A percentile compares a stretch with the other conserved stretches of the same genome.
These are phyloP conservation scores for Gardenia jasminoides DNA, from an alignment of 257 asterid genomes.

Conservation along the genomic window DNA sequence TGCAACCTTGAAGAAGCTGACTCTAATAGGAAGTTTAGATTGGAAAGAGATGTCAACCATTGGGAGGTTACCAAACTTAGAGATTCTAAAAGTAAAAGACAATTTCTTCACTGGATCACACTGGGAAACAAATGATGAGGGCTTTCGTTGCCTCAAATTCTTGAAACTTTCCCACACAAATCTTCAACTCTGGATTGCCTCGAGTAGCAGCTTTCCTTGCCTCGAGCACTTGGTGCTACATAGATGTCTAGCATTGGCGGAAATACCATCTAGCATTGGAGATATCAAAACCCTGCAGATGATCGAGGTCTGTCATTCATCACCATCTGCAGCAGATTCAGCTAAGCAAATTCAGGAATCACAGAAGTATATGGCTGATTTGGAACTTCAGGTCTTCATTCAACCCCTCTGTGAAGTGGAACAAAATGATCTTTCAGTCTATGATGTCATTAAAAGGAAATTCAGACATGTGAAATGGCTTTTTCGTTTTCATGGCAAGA, in stretches of 20 bases:
- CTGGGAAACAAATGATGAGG: conserved; percentile 7
- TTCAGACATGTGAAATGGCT: no score
- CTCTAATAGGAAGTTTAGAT: not conserved
- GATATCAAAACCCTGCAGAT: not conserved
- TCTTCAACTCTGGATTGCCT: conserved; percentile 6
- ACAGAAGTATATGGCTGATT: not conserved
- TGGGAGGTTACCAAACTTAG: no score
- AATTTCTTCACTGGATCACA: not conserved
- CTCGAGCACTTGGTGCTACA: conserved; percentile 4
- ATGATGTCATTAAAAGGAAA: no score
- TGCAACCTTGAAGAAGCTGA: conserved; percentile 1
- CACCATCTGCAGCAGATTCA: not conserved
- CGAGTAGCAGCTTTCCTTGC: not conserved
- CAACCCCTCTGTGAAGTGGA: no score
- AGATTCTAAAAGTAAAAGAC: conserved; percentile 7
- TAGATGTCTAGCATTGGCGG: not conserved
- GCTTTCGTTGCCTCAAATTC: not conserved
- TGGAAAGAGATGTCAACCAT: conserved; percentile 3
- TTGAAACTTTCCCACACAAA: not conserved
- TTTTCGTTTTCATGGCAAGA: no score
- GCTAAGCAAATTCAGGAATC: conserved; percentile 4
- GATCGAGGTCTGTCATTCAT: not conserved
- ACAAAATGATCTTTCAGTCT: no score
- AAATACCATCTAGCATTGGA: conserved; percentile 5
- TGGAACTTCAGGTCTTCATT: no score